These are phyloP conservation scores for Rhodotorula sp. DNA, from an alignment of 1,284 basidiomycete genomes.

Conservation along the genomic window DNA sequence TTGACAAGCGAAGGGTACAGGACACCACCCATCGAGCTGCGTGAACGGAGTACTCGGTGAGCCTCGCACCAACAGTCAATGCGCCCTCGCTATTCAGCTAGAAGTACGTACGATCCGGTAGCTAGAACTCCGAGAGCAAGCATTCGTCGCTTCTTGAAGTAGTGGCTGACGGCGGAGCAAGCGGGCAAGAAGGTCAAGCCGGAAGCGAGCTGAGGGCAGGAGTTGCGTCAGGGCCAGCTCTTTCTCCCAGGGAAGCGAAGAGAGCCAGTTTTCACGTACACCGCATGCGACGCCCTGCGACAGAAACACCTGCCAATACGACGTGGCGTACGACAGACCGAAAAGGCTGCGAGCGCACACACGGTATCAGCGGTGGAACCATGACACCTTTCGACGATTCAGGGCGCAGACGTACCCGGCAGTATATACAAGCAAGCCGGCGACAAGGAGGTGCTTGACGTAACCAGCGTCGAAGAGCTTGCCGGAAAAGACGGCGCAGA, in stretches of 20 bases:
- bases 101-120: slow-evolving; percentile 33
- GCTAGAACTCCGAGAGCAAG: slow-evolving; percentile 42
- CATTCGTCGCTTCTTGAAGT: slow-evolving; percentile 35
- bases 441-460: slow-evolving; percentile 31
- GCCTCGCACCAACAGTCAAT: not conserved
- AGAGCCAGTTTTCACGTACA: not conserved
- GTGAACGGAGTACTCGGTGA: no score
- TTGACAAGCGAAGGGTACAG: slow-evolving; percentile 21
- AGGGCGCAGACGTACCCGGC: slow-evolving; percentile 21
- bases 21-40: slow-evolving; percentile 19
- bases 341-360: slow-evolving; percentile 21
- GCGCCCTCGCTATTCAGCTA: no score
- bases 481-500: slow-evolving; percentile 32
- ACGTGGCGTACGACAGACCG: slow-evolving; percentile 27
- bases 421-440: slow-evolving; percentile 35
- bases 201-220: slow-evolving; percentile 15
- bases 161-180: slow-evolving; percentile 38
- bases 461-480: slow-evolving; percentile 43
- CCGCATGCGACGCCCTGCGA: slow-evolving; percentile 38
- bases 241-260: no score
- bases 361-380: not conserved
- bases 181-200: slow-evolving; percentile 42
- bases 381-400: not conserved
- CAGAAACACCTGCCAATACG: slow-evolving; percentile 37
- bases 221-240: not conserved